phyloP scores from a whole-genome alignment of 2,329 filamentous ascomycete species.

The Trichophyton benhamiae region DNA sequence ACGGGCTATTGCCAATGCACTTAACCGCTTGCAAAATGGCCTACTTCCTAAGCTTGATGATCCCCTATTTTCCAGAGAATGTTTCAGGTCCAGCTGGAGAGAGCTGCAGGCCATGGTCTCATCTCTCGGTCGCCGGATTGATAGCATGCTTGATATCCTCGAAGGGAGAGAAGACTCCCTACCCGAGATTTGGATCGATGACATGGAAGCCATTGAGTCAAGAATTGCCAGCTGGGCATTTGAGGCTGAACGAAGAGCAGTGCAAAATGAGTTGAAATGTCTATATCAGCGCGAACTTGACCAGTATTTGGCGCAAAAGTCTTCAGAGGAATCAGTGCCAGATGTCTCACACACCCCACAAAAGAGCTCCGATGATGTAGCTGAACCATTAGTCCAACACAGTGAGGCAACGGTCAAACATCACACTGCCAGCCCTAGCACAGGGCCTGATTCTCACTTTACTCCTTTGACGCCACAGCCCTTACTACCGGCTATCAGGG shows the following conservation, averaged over 20 bases:
- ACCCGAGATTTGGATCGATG: slow-evolving; percentile 76
- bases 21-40: slow-evolving; percentile 20
- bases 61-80: slow-evolving; percentile 21
- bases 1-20: slow-evolving; percentile 24
- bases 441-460: background rate
- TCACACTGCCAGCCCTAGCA: background rate
- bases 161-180: slow-evolving; percentile 76
- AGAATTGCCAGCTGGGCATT: slow-evolving; percentile 72
- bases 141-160: slow-evolving; percentile 73
- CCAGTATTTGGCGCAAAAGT: background rate
- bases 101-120: slow-evolving; percentile 58
- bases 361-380: background rate
- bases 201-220: slow-evolving; percentile 66
- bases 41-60: slow-evolving; percentile 19
- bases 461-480: background rate
- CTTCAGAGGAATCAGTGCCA: background rate
- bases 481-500: background rate
- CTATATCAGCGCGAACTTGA: background rate
- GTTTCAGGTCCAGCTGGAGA: slow-evolving; percentile 35
- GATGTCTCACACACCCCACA: background rate
- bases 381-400: background rate
- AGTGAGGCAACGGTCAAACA: background rate
- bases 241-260: slow-evolving; percentile 60
- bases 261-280: slow-evolving; percentile 44
- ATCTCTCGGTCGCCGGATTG: slow-evolving; percentile 58